Base-by-base conservation (phyloP, 75 land plant species). In the Selaginella moellendorffii region DNA sequence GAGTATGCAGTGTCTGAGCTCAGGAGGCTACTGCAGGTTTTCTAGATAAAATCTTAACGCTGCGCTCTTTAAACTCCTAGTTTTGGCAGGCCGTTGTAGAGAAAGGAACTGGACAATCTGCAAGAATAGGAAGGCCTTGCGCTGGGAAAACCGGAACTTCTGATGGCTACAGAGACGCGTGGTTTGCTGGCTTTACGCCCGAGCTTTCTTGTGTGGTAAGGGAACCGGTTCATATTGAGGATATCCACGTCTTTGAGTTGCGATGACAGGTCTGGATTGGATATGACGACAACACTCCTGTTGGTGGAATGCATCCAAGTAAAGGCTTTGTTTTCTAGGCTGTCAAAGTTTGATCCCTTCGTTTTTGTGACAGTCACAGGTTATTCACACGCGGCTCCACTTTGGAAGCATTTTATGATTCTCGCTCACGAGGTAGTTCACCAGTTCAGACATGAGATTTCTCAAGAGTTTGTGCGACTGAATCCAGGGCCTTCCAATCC, bases 131-230 rank as follows among this genome's bases (percentile, higher is more conserved):
- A 21, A 63, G 71, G 27, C 77, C 77, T 1, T 74, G 77, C 68
- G 77, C 77, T 56, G 79, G 79, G 54, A 77, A 74, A 51, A 74
- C 72, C 22, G 79, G 79, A 52, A 77, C 77, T 20, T 77, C 79
- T 25, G 72, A 74, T 63, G 79, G 72, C 0, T 63, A 74, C 54
- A 30, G 77, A 27, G 79, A 77, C 63, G 79, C 42, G 5, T 77
- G 79, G 79, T 77, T 77, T 77, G 77, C 79, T 30, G 79, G 79
- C 24, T 77, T 73, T 36, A 77, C 79, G 26, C 71, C 78, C 0
- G 69, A 74, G 52, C 64, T 77, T 30, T 61, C 79, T 0, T 77
- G 77, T 73, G 78, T 73, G 70, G 77, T 75, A 65, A 9, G 2
- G 20, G 22, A 19, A 56, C 19, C 21, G 2, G 51, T 46, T 46